These are phyloP conservation scores for Arthrobotrys conoides DNA, from an alignment of 2,329 filamentous ascomycete genomes.

Conservation along the genomic window DNA sequence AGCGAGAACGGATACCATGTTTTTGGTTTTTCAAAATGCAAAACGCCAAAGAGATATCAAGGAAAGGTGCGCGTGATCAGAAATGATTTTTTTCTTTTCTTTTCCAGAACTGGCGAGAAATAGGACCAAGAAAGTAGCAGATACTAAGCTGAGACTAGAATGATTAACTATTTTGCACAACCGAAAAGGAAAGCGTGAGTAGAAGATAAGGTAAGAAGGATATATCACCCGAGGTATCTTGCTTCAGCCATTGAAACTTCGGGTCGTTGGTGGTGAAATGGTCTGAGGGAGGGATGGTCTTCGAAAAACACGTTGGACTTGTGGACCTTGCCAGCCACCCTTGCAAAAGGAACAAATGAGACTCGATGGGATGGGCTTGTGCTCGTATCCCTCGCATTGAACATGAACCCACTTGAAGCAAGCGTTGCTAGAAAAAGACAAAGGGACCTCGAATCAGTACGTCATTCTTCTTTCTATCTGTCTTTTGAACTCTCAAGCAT, in stretches of 20 bases:
- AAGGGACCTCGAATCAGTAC: conserved; percentile 46
- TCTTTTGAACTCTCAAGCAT: conserved; percentile 21
- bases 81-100: no score
- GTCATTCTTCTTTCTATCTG: conserved; percentile 25
- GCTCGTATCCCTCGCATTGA: conserved; percentile 63
- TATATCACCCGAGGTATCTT: conserved; percentile 26
- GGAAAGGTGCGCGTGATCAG: conserved; percentile 19
- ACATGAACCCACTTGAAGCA: conserved; percentile 64
- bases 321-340: conserved; percentile 54
- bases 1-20: conserved; percentile 30
- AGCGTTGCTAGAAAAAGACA: conserved; percentile 62
- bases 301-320: conserved; percentile 55
- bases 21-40: conserved; percentile 52
- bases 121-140: conserved; percentile 15
- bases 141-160: conserved; percentile 6
- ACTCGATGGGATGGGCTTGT: conserved; percentile 62
- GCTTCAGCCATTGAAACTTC: conserved; percentile 43
- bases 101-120: conserved; percentile 21
- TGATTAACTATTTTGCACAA: conserved; percentile 25
- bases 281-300: conserved; percentile 55
- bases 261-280: conserved; percentile 47
- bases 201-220: conserved; percentile 17
- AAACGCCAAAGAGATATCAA: conserved; percentile 49
- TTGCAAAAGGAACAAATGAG: conserved; percentile 63
- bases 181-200: conserved; percentile 7